Percentiles rank a stretch among this genome's conserved stretches.
Conservation (phyloP, 1,139 yeast species). For the Suhomyces guaymorum region DNA sequence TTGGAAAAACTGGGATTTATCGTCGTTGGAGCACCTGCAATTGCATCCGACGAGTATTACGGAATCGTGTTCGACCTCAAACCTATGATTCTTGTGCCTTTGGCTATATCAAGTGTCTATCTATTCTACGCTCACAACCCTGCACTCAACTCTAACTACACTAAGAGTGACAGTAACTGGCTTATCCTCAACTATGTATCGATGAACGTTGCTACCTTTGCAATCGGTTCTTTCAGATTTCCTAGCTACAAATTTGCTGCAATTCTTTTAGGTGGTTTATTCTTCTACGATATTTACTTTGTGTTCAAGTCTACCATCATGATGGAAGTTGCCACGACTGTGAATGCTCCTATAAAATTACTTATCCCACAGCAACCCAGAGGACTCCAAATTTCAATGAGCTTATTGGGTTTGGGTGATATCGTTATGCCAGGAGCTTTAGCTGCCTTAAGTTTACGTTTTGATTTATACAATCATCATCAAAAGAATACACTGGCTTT, state of each 20-base stretch:
- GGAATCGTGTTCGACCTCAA: slow-evolving; percentile 38
- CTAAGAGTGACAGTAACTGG: slow-evolving; percentile 25
- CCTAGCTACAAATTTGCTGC: slow-evolving; percentile 47
- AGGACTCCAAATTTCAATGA: slow-evolving; percentile 8
- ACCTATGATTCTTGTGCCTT: slow-evolving; percentile 27
- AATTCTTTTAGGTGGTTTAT: slow-evolving; percentile 49
- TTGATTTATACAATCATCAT: slow-evolving; percentile 47
- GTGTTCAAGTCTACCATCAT: slow-evolving; percentile 65
- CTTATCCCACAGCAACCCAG: slow-evolving; percentile 39
- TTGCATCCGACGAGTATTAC: slow-evolving; percentile 21
- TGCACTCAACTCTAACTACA: slow-evolving; percentile 16
- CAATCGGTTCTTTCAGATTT: slow-evolving; percentile 31
- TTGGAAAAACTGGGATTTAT: slow-evolving; percentile 19
- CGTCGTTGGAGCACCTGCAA: slow-evolving; percentile 20
- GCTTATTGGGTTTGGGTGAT: slow-evolving; percentile 59
- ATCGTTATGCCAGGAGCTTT: slow-evolving; percentile 58
- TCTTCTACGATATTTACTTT: slow-evolving; percentile 64
- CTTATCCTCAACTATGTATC: slow-evolving; percentile 35
- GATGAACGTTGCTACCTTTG: slow-evolving; percentile 35
- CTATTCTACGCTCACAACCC: slow-evolving; percentile 27
- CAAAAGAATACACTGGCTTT: slow-evolving; percentile 26
- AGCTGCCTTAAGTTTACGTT: slow-evolving; percentile 51
- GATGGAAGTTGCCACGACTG: slow-evolving; percentile 59
- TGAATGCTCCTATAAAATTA: slow-evolving; percentile 61
- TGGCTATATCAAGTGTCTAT: slow-evolving; percentile 20